A percentile compares a stretch with the other conserved stretches of the same genome.
Conservation (phyloP, 2,329 filamentous ascomycete genomes). For the Leptographium galeiforme region DNA sequence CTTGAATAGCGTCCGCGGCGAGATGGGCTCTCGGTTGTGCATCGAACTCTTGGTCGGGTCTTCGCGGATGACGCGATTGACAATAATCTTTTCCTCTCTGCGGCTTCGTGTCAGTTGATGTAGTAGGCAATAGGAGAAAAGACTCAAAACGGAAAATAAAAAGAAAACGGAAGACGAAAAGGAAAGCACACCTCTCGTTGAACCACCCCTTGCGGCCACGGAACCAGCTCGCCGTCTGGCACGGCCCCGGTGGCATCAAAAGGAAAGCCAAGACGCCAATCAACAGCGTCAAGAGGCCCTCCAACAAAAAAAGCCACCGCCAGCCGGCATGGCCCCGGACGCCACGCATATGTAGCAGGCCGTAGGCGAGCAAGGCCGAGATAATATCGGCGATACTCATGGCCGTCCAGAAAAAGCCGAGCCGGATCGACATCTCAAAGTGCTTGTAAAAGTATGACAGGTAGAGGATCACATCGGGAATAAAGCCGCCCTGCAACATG, state of each 20-base stretch:
- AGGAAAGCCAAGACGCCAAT: conserved; percentile 40
- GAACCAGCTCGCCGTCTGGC: conserved; percentile 40
- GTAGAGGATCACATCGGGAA: conserved; percentile 29
- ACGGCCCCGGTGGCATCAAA: conserved; percentile 39
- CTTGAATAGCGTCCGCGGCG: conserved; percentile 33
- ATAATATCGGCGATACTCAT: conserved; percentile 27
- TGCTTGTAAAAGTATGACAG: conserved; percentile 32
- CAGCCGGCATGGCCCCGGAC: conserved; percentile 22
- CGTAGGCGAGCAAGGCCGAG: conserved; percentile 24
- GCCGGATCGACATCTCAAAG: conserved; percentile 23
- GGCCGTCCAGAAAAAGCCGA: conserved; percentile 28
- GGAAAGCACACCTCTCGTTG: conserved; percentile 25
- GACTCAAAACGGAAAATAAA: neutral
- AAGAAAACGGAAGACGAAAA: neutral
- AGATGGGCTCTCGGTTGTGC: conserved; percentile 46
- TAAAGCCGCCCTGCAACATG: conserved; percentile 31
- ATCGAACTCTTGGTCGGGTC: conserved; percentile 47
- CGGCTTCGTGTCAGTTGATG: neutral
- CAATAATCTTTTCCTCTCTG: conserved; percentile 44
- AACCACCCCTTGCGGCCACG: conserved; percentile 45
- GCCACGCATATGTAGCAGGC: conserved; percentile 26
- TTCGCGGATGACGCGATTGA: conserved; percentile 45
- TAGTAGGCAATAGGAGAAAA: too few species aligned
- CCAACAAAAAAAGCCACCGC: conserved; percentile 43
- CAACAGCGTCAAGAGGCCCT: conserved; percentile 30